Evolutionary conservation across 2,329 filamentous ascomycete genomes (phyloP).

Genomic region (Talaromyces piceae): DNA sequence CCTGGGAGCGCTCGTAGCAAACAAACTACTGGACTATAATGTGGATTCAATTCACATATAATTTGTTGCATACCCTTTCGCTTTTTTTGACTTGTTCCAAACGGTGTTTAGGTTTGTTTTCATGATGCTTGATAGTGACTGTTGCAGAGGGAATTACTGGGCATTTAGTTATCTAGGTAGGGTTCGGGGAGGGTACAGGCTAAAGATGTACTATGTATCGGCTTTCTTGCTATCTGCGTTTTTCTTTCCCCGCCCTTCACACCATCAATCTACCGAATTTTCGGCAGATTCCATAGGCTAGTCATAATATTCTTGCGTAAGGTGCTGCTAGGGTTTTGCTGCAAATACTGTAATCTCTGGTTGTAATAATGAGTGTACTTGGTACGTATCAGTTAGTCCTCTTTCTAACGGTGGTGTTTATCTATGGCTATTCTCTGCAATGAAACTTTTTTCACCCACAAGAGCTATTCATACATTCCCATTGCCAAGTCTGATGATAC

Average conservation of each 20-base stretch:
- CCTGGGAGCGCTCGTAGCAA: constrained; percentile 1
- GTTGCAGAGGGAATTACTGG: not conserved
- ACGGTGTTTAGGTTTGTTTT: not conserved
- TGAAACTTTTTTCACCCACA: no score
- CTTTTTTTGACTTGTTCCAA: not conserved
- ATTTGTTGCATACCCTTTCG: not conserved
- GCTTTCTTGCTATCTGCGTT: not conserved
- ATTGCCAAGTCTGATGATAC: no score
- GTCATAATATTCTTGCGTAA: no score
- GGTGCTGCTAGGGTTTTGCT: no score
- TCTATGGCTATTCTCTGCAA: no score
- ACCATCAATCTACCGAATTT: no score
- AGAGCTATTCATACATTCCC: no score
- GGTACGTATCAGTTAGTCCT: no score
- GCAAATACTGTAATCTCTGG: not conserved
- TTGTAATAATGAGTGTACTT: not conserved
- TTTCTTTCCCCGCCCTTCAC: no score
- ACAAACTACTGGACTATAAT: not conserved
- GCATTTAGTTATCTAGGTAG: not conserved
- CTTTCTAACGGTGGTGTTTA: no score
- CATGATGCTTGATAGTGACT: not conserved
- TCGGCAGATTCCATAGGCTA: no score
- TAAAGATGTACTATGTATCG: not conserved
- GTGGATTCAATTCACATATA: not conserved
- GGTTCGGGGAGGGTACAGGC: not conserved